Evolutionary conservation across 1,284 basidiomycete species (phyloP), one percentile per base, ranked within the genome.

Genomic region (Ustilago shanxiensis): DNA sequence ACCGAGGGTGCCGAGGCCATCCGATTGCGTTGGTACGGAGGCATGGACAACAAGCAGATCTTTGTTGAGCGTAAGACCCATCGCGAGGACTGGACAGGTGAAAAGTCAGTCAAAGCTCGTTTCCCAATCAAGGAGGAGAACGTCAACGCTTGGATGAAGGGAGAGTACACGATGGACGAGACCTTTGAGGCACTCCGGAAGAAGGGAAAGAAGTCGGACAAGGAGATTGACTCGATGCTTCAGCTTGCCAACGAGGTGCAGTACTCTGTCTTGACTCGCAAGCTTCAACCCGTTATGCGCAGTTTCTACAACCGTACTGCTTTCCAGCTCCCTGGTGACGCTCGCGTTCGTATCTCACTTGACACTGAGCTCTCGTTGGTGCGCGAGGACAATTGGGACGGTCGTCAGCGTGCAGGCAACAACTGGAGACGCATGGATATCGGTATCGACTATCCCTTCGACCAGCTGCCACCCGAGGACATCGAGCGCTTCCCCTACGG

Each of bases 291-390:
- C 92, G 96, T 98, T 47, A 92, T 98, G 92, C 91, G 96, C 35
- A 95, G 95, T n/a, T 99, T 98, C 88, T 99, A 99, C 89, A 98
- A 98, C 86, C 93, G 96, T 58, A 99, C 97, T 9, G 96, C 96
- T 0, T 99, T 99, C 89, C 96, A 99, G 87, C 90, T 99, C 26
- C 97, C 97, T 10, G 96, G 97, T 22, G 97, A 99, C 85, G 96
- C 97, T 28, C 91, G 95, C 52, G 96, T 99, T 45, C 94, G 96
- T 60, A 98, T 99, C 78, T 99, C 96, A 33, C 91, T 99, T 73
- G 97, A 99, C 86, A 99, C 96, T 0, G 95, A 98, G 86, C 90
- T 99, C 31, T 93, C 93, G 8, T 92, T 99, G 89, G 88, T 98
- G 62, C 91, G 96, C 70, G 96, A 99, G 87, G 96, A 99, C 86